These are phyloP conservation scores for Dothistroma septosporum DNA, from an alignment of 2,329 filamentous ascomycete genomes.

Conservation along the genomic window DNA sequence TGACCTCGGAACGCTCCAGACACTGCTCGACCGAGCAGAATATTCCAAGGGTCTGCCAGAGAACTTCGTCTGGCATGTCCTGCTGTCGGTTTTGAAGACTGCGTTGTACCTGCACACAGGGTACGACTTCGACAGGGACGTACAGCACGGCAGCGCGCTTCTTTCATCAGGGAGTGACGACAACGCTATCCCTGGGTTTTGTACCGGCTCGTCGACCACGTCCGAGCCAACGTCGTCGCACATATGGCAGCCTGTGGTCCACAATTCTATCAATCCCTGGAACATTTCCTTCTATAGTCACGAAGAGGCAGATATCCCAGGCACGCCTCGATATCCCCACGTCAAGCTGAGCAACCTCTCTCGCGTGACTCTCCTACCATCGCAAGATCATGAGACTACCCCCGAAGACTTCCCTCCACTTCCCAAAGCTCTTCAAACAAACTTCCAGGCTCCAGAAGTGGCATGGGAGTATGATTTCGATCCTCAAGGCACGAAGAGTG, in stretches of 20 bases:
- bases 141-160: not conserved
- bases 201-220: not conserved
- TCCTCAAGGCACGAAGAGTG: conserved; percentile 5
- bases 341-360: conserved; percentile 16
- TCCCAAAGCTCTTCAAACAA: not conserved
- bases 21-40: conserved; percentile 1
- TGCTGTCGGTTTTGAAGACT: conserved; percentile 10
- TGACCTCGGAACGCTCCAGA: conserved; percentile 8
- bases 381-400: not conserved
- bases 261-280: conserved; percentile 38
- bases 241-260: conserved; percentile 22
- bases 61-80: conserved; percentile 15
- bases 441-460: conserved; percentile 7
- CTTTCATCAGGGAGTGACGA: not conserved
- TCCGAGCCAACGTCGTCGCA: not conserved
- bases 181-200: not conserved
- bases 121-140: not conserved
- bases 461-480: not conserved
- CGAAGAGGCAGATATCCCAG: not conserved
- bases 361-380: conserved; percentile 5
- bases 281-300: conserved; percentile 29
- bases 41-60: conserved; percentile 12
- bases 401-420: not conserved
- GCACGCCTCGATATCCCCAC: not conserved
- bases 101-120: conserved; percentile 5